These are phyloP conservation scores for Aspergillus awamori DNA, from an alignment of 2,329 filamentous ascomycete species.

Conservation along the genomic window DNA sequence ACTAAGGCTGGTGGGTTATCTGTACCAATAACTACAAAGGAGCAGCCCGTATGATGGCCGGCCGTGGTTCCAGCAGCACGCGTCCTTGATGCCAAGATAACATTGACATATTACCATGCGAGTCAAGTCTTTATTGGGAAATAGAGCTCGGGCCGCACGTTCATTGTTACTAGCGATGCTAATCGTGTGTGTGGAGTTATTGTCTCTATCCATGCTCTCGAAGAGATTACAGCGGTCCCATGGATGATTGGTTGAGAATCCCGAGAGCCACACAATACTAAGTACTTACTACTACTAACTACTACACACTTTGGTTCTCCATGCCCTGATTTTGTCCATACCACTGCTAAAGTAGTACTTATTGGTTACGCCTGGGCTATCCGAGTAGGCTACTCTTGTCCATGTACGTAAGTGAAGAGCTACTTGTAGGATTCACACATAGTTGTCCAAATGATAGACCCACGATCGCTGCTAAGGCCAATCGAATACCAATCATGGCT, in stretches of 20 bases:
- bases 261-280: neutral
- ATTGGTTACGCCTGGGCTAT: neutral
- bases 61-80: neutral
- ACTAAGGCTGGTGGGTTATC: slow-evolving; percentile 17
- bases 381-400: neutral
- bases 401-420: neutral
- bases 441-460: neutral
- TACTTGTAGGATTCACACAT: neutral
- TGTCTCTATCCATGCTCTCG: neutral
- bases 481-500: neutral
- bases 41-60: slow-evolving; percentile 1
- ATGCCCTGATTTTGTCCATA: neutral
- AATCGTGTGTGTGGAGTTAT: slow-evolving; percentile 12
- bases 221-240: slow-evolving; percentile 15
- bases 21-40: neutral
- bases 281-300: too few species aligned
- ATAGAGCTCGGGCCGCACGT: slow-evolving; percentile 24
- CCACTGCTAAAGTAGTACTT: neutral
- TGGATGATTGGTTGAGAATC: slow-evolving; percentile 6
- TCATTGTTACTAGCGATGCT: slow-evolving; percentile 12
- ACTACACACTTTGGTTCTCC: too few species aligned
- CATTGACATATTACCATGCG: slow-evolving; percentile 15
- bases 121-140: slow-evolving; percentile 10
- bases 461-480: neutral
- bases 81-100: slow-evolving; percentile 13